Percentiles rank a stretch among this genome's conserved stretches.
phyloP scores from a whole-genome alignment of 2,329 filamentous ascomycete genomes.

The Colletotrichum karsti region DNA sequence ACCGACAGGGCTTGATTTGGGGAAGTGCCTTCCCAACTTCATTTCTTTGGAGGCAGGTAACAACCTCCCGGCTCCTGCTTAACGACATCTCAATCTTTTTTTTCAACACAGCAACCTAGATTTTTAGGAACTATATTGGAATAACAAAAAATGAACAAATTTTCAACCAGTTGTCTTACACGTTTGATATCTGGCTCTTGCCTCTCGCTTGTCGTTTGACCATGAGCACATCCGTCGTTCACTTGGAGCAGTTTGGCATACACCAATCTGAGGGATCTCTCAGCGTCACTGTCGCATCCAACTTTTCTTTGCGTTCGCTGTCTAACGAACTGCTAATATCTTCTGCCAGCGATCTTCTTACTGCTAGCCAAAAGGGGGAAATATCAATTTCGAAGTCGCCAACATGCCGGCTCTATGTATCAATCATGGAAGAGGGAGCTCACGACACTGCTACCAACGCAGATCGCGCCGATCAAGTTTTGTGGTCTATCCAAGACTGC shows the following conservation, averaged over 20 bases:
- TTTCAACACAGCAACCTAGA: too few relatives aligned
- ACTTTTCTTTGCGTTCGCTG: slow-evolving; percentile 2
- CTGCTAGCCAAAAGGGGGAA: background rate
- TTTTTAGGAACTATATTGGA: too few relatives aligned
- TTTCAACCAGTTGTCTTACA: too few relatives aligned
- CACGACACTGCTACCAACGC: background rate
- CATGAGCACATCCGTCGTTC: slow-evolving; percentile 1
- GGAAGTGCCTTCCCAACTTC: too few relatives aligned
- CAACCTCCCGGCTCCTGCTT: too few relatives aligned
- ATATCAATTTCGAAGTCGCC: background rate
- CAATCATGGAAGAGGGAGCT: background rate
- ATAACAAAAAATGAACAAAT: too few relatives aligned
- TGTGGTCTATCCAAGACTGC: background rate
- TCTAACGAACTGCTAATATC: background rate
- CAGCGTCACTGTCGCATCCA: background rate
- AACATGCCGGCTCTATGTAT: background rate
- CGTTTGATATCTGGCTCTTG: background rate
- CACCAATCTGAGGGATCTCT: background rate
- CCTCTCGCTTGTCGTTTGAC: background rate
- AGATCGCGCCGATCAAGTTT: background rate
- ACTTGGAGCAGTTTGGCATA: background rate
- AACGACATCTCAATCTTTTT: too few relatives aligned
- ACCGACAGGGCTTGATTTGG: too few relatives aligned
- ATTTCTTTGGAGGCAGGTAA: too few relatives aligned
- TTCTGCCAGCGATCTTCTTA: background rate